Conservation (phyloP, 352 stramenopile species). For the Phytophthora pluvialis region DNA sequence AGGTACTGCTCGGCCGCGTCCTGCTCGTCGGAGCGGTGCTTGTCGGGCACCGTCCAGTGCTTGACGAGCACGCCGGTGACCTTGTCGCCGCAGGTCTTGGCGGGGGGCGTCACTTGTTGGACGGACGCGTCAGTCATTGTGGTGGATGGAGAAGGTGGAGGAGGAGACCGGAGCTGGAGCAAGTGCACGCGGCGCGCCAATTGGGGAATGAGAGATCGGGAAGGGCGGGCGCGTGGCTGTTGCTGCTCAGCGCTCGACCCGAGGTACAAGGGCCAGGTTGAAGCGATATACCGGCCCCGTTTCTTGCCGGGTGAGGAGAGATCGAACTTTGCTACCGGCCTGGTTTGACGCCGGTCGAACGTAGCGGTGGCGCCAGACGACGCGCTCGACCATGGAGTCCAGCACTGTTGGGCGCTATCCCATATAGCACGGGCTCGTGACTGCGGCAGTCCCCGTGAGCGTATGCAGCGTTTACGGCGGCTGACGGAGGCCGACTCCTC, state of each 20-base stretch:
- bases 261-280: slow-evolving; percentile 25
- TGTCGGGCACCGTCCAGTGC: slow-evolving; percentile 65
- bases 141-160: background rate
- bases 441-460: too few species aligned
- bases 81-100: slow-evolving; percentile 40
- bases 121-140: slow-evolving; percentile 39
- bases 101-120: slow-evolving; percentile 25
- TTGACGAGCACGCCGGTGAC: slow-evolving; percentile 33
- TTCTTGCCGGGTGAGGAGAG: slow-evolving; percentile 18
- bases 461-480: too few species aligned
- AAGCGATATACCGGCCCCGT: slow-evolving; percentile 31
- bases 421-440: too few species aligned
- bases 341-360: slow-evolving; percentile 18
- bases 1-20: slow-evolving; percentile 63
- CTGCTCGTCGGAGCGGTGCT: slow-evolving; percentile 54
- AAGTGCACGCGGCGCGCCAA: slow-evolving; percentile 31
- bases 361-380: background rate
- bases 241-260: slow-evolving; percentile 8
- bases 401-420: too few species aligned
- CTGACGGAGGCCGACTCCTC: too few species aligned
- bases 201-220: slow-evolving; percentile 31
- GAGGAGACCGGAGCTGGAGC: slow-evolving; percentile 10
- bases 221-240: background rate
- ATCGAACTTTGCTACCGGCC: slow-evolving; percentile 17
- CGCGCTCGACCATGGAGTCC: too few species aligned